Evolutionary conservation across 495 filamentous ascomycete genomes (phyloP), one percentile per base, ranked within the genome.

Genomic region (Sphaerosporella brunnea): DNA sequence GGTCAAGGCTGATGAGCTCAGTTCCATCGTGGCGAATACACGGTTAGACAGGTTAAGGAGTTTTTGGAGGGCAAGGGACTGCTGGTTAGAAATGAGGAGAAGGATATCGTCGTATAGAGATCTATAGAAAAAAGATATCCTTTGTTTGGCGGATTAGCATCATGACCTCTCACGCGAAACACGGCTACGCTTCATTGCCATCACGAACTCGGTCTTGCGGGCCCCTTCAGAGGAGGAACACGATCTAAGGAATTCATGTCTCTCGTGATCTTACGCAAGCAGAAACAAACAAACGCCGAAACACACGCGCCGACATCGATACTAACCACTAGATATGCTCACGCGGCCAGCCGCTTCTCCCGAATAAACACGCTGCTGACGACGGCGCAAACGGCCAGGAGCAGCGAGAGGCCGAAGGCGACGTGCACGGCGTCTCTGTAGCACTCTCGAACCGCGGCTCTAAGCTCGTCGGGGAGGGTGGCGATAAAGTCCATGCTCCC

Each of bases 21-120:
- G 77, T 97, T 97, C 62, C 90, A 97, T 66, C 71, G 92, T 23
- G 82, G 79, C 23, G 88, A 97, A 65, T 96, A 86, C 61, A 94
- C 87, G 0, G 87, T 97, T 7, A 75, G 77, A 59, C 75, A 96
- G 51, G 90, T 97, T n/a, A 97, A 96, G 62, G 76, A 86, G 49
- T 72, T 79, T 55, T 60, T 96, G 32, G 69, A 69, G n/a, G 62
- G 70, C 20, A 73, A 75, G 56, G 79, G 79, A 1, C 67, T 93
- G 42, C 61, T 85, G 45, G 79, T 96, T 13, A 71, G 90, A 49
- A 69, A 75, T 21, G 40, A 43, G 13, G 40, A 43, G 15, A 10
- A 16, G 23, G 35, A 37, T 18, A 9, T 18, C 18, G 35, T 9
- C 8, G 16, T 37, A 37, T 37, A 37, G 35, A 37, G 28, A 13